Base-by-base conservation (phyloP, 2,329 filamentous ascomycete genomes). In the Fusarium tanahbumbuense region DNA sequence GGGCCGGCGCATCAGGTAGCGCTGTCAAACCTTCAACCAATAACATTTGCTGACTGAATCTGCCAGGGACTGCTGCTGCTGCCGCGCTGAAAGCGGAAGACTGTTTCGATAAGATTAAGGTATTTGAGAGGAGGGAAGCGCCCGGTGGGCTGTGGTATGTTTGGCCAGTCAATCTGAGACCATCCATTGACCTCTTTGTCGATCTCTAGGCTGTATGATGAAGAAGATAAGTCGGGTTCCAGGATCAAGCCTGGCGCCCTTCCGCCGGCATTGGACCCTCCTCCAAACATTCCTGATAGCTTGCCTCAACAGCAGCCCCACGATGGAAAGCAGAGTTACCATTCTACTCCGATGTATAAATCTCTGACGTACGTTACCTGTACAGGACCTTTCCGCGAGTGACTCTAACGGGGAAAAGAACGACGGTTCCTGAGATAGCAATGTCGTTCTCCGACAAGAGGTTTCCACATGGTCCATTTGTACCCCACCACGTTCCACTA, bases 301-400 rank as follows among this genome's bases (percentile, higher is more conserved):
- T 11, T 50, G 6, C 55, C 34, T 3, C 32, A 25, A 28, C 1
- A 2, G 2, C 8, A 22, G 0, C 16, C 32, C 3, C 34, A 20
- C 27, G 41, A 32, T 7, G 5, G 10, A 5, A 45, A 57, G 2
- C n/a, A 32, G 20, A 27, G 32, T 12, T 20, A 18, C 22, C 11
- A 50, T 11, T 42, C 11, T 4, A 50, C 55, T 4, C 34, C 45
- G 2, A 50, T 50, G 5, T 50, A 57, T 42, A 45, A 42, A 4
- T 32, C 55, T 6, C 23, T 57, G 4, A 32, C 6, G 45, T 49
- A 25, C 25, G 42, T 6, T 28, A 1, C 2, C 16, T 13, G 2
- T 3, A 7, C 1, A 0, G 3, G 11, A 22, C 1, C 2, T 22
- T 1, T 18, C 20, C 15, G 9, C 2, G 20, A 8, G 13, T 5